Base-by-base conservation (phyloP, 75 land plant genomes). In the Pinus tabuliformis region DNA sequence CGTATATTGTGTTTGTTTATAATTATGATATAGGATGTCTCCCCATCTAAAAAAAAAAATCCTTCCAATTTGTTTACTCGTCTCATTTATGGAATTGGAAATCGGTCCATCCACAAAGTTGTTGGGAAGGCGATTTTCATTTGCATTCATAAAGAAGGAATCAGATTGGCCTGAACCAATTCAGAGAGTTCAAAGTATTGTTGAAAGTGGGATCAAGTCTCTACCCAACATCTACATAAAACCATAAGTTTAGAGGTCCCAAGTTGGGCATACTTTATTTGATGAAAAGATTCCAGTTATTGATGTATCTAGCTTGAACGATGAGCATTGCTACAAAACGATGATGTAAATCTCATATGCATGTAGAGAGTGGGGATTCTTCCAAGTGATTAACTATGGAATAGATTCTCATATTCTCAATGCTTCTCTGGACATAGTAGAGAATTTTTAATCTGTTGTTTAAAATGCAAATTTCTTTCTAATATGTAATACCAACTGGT, bases 321-420 rank as follows among this genome's bases (percentile, higher is more conserved):
- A 73, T 57, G 82, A 57, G 26, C 42, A 5, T 7, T 36, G 26
- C 24, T 82, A n/a, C 20, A 57, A 13, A 65, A 74, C 59, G 6
- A 74, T 79, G 52, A 73, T 33, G 9, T 73, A 83, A 59, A 79
- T 83, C 5, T 37, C 17, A 6, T 1, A 26, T 9, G 84, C 84
- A 52, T 74, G 76, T 59, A 77, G 62, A 39, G 22, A 79, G 64
- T 79, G 77, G 83, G 84, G 33, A 33, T 33, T 2, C 33, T 33
- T 33, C 33, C 33, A 33, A 33, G 2, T 82, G 8, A 26, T 72
- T 18, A 78, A 78, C 33, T 76, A 78, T 73, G 80, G 80, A 21
- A 57, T 78, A 33, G 1, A 33, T 33, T 33, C 33, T 33, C 33
- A 33, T 33, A 33, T 33, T 33, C 33, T 2, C 33, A 33, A 33